Evolutionary conservation across 768 basidiomycete species (phyloP), one percentile per base, ranked within the genome.

Genomic region (Hericium erinaceus): DNA sequence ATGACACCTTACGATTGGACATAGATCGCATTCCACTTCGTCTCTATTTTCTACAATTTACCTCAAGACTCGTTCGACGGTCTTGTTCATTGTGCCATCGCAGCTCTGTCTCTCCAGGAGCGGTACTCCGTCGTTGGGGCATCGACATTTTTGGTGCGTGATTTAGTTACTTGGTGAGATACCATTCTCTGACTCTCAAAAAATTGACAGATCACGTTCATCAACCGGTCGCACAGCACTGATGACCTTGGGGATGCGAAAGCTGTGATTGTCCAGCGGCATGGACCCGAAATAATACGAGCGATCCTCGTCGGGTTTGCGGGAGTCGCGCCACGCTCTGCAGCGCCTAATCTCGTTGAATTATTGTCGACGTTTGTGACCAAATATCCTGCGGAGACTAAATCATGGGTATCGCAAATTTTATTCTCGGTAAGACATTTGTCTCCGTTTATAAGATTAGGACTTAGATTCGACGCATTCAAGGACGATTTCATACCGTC

Each of bases 61-160:
- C 83, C 87, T 0, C 74, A 76, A 2, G 82, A 81, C 15, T 73
- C 82, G 4, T 76, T 91, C 39, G 80, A 88, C 65, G 80, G 82
- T 0, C 71, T 92, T 56, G 77, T 93, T 69, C 80, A 82, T 51
- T 87, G 87, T 58, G 80, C 88, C 2, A 77, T 85, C 26, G 75
- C 75, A 38, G 80, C 87, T 4, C 70, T 95, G 16, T 72, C 81
- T 2, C 69, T 92, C 20, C 89, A 91, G 68, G 92, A 95, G 65
- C 78, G 91, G 39, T 95, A 93, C 68, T 90, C 90, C 0, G 75
- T 95, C 9, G 88, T 89, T 2, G 79, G 88, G 1, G 87, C 90
- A 3, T 85, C 85, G 62, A 86, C 80, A 48, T 97, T 95, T 67
- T 70, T 95, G 61, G 94, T 94, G 61, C 49, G 86, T 76, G 6